Evolutionary conservation across 2,329 filamentous ascomycete species (phyloP), one percentile per base, ranked within the genome.

Genomic region (Aspergillus pseudoglaucus): DNA sequence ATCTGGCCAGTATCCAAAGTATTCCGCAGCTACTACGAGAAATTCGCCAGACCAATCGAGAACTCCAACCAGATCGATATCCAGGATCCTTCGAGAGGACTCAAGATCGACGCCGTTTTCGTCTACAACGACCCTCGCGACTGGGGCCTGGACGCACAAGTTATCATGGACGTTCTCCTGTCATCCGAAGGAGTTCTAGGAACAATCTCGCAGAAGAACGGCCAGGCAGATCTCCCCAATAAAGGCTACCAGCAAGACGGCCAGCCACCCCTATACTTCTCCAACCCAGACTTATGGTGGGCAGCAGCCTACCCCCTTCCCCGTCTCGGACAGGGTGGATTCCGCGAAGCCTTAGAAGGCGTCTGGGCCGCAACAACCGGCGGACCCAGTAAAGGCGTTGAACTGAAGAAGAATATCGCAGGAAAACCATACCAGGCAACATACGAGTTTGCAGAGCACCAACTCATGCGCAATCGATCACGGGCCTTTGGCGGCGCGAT

Each of bases 41-140:
- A 66, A 56, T 62, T 73, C 68, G 53, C 70, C 51, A 45, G 61
- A 44, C 63, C 65, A 47, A 49, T 71, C 23, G 62, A 65, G 47
- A 49, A 70, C 27, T 58, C 67, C 20, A 56, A 65, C 40, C 67
- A 65, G 6, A 58, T 70, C 42, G 61, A 68, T 35, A 53, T 60
- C 1, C 61, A 65, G 14, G 71, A 75, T 50, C 75, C 67, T 2
- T 68, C 67, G 1, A 70, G 73, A 12, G 77, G 74, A 15, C 76
- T 91, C 42, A 90, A 88, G 58, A 85, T 98, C 57, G 89, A 95
- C 62, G 90, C 90, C 23, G 82, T 97, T 23, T 86, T 97, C 60
- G 86, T 96, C 6, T 96, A 91, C 77, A 95, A 95, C 66, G 93
- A 97, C 68, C 90, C 93, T 3, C 82, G 93, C 47, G 93, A 98